A percentile compares a stretch with the other conserved stretches of the same genome.
phyloP scores from a whole-genome alignment of 805 yeast genomes.

The Kregervanrija delftensis region DNA sequence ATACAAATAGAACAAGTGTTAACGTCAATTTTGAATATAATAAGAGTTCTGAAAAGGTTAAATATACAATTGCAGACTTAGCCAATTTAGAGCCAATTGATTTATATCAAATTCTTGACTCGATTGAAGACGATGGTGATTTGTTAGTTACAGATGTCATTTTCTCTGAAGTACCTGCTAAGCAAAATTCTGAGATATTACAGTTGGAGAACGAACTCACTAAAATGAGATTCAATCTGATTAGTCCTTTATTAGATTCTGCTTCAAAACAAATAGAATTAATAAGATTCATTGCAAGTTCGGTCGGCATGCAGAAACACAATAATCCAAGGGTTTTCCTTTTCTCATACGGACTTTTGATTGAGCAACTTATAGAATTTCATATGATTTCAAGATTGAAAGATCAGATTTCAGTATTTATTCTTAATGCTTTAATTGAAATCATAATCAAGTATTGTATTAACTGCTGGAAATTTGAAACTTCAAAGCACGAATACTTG shows the following conservation, averaged over 20 bases:
- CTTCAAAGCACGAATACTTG: constrained; percentile 14
- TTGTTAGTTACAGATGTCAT: constrained; percentile 15
- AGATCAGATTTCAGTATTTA: constrained; percentile 17
- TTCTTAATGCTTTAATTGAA: constrained; percentile 31
- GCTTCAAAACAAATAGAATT: constrained; percentile 24
- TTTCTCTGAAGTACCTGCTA: constrained; percentile 12
- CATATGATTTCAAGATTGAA: constrained; percentile 29
- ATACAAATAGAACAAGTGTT: too few relatives aligned
- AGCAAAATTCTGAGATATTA: constrained; percentile 2
- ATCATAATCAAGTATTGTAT: constrained; percentile 38
- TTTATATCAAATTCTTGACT: constrained; percentile 9
- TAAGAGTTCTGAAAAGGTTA: neutral
- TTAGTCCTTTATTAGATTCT: constrained; percentile 14
- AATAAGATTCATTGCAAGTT: constrained; percentile 28
- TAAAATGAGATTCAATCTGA: constrained; percentile 14
- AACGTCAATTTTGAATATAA: too few relatives aligned
- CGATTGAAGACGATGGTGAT: constrained; percentile 14
- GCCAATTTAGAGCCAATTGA: constrained; percentile 14
- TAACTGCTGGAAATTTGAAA: constrained; percentile 35
- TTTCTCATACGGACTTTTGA: constrained; percentile 29
- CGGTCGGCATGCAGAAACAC: constrained; percentile 23
- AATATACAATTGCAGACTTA: constrained; percentile 13
- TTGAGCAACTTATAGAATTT: constrained; percentile 35
- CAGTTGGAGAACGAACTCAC: constrained; percentile 17
- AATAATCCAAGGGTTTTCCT: constrained; percentile 33